These are phyloP conservation scores for Fusarium anguioides DNA, from an alignment of 2,329 filamentous ascomycete species.

Conservation along the genomic window DNA sequence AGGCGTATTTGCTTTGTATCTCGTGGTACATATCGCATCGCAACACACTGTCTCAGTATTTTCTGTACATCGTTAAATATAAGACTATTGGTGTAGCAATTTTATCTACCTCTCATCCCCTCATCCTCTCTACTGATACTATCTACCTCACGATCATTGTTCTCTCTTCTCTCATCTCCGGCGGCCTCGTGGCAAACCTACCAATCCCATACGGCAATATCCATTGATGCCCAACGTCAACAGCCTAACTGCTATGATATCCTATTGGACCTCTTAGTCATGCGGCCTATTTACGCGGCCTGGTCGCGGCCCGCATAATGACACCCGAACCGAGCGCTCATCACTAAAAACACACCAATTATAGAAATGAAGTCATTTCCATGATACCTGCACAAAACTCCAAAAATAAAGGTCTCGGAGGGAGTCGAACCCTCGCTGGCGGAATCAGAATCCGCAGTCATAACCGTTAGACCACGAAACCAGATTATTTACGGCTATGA, in stretches of 20 bases:
- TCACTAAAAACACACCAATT: neutral
- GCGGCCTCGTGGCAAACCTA: constrained; percentile 21
- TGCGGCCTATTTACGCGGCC: constrained; percentile 30
- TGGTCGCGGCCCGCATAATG: constrained; percentile 29
- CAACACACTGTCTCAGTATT: constrained; percentile 5
- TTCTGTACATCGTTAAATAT: neutral
- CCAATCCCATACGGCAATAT: neutral
- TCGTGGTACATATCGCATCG: constrained; percentile 28
- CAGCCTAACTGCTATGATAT: neutral
- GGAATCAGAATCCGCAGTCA: neutral
- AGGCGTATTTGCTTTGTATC: constrained; percentile 6
- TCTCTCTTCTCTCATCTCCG: constrained; percentile 28
- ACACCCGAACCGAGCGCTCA: constrained; percentile 15
- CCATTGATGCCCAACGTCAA: constrained; percentile 35
- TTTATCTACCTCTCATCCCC: no score
- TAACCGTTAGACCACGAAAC: neutral
- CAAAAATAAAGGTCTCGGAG: neutral
- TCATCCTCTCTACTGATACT: neutral
- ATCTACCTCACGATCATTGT: constrained; percentile 1
- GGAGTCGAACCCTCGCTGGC: neutral
- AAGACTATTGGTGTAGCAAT: constrained; percentile 1
- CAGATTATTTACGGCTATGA: no score
- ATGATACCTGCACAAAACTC: neutral
- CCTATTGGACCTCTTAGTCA: constrained; percentile 7
- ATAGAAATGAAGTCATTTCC: neutral